Base-by-base conservation (phyloP, 2,329 filamentous ascomycete species). In the Arthrobotrys pseudoclavata region DNA sequence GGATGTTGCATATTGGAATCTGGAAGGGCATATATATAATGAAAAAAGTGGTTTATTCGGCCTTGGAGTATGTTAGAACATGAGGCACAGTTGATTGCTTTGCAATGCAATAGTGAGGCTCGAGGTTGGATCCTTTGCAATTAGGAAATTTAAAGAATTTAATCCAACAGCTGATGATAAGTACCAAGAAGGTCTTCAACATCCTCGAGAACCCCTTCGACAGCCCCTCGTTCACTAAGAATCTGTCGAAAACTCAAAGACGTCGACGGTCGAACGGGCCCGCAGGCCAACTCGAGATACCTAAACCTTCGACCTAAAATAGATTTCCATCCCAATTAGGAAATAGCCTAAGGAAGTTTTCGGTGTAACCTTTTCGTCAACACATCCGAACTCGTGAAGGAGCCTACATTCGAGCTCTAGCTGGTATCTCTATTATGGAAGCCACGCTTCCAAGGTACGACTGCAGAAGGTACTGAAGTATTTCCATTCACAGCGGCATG, bases 201-300 rank as follows among this genome's bases (percentile, higher is more conserved):
- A n/a, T n/a, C n/a, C n/a, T n/a, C n/a, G n/a, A n/a, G n/a, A 40
- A 40, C 37, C 12, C 12, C 37, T 12, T 40, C 37, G 13, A 13
- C 37, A 40, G 4, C 37, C 13, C n/a, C n/a, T n/a, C n/a, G n/a
- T n/a, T n/a, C n/a, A n/a, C n/a, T n/a, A n/a, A n/a, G n/a, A n/a
- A n/a, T n/a, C n/a, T n/a, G n/a, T n/a, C n/a, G n/a, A n/a, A n/a
- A n/a, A n/a, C n/a, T n/a, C n/a, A n/a, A 9, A 4, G 31, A 34
- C 31, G 31, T 34, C 31, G 31, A 34, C 31, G 1, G 12, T n/a
- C 31, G 12, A 9, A 9, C 7, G 1, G 6, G 4, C 42, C 15
- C 15, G n/a, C 42, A 45, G 20, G 47, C 47, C 47, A 50, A 50
- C 47, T 22, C 47, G 12, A 50, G 37, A 40, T 40, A 40, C 37